Evolutionary conservation across 2,329 filamentous ascomycete genomes (phyloP).

Genomic region (Phaeosphaeriaceae sp.): DNA sequence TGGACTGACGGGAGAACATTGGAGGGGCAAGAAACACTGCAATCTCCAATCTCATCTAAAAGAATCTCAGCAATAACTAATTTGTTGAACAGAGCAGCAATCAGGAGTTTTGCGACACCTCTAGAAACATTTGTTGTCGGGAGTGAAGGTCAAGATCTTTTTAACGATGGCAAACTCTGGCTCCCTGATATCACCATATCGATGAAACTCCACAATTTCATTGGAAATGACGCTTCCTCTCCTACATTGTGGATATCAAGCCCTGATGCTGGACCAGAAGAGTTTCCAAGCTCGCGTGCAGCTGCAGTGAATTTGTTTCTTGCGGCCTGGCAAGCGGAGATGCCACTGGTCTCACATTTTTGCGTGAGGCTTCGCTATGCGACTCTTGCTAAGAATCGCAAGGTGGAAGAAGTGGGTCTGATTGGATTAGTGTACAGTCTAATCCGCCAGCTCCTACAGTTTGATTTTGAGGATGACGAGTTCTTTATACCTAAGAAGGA

Average conservation of each 20-base stretch:
- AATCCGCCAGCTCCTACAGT: constrained; percentile 20
- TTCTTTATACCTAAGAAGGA: not conserved
- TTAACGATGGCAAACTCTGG: constrained; percentile 14
- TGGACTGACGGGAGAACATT: not conserved
- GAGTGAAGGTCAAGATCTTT: constrained; percentile 16
- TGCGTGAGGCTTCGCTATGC: constrained; percentile 11
- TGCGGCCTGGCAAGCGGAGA: constrained; percentile 16
- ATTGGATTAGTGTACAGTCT: constrained; percentile 23
- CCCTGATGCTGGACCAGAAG: not conserved
- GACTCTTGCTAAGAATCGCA: not conserved
- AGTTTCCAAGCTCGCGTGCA: constrained; percentile 10
- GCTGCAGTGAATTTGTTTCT: constrained; percentile 11
- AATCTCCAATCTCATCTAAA: not conserved
- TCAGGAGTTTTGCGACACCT: not conserved
- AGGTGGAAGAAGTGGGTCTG: constrained; percentile 13
- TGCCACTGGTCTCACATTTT: constrained; percentile 23
- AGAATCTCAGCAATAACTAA: not conserved
- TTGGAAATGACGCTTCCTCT: not conserved
- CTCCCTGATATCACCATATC: constrained; percentile 3
- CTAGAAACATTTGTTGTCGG: constrained; percentile 12
- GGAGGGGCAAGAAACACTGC: not conserved
- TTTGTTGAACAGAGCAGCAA: not conserved
- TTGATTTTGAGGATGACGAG: constrained; percentile 7
- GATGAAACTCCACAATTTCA: constrained; percentile 9
- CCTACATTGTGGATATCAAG: constrained; percentile 15